phyloP scores from a whole-genome alignment of 78 protist species.

The Dictyostelium capitatum region DNA sequence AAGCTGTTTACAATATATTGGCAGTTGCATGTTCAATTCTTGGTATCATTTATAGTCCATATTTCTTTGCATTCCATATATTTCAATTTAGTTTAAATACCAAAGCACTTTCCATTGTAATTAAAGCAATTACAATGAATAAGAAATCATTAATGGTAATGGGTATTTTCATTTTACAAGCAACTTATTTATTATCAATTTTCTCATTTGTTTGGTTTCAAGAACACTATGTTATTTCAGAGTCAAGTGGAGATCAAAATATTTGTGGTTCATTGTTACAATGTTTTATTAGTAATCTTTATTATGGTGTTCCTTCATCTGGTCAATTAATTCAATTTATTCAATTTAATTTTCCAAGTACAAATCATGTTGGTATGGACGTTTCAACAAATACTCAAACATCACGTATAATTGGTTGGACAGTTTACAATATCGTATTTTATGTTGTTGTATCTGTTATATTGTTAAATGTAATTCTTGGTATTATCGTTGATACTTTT shows the following conservation, averaged over 20 bases:
- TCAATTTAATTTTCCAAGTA: not conserved
- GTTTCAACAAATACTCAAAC: not conserved
- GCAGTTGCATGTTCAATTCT: constrained; percentile 41
- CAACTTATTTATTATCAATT: constrained; percentile 54
- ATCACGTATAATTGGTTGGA: constrained; percentile 43
- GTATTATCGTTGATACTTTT: constrained; percentile 85
- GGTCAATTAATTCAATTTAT: constrained; percentile 77
- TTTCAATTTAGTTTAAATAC: constrained; percentile 58
- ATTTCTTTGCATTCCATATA: constrained; percentile 60
- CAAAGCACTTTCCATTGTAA: constrained; percentile 55
- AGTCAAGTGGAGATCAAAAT: not conserved
- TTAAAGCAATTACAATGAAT: constrained; percentile 43
- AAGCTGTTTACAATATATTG: constrained; percentile 41
- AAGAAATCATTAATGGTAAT: constrained; percentile 59
- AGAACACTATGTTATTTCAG: not conserved
- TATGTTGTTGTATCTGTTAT: constrained; percentile 43
- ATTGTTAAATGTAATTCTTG: constrained; percentile 68
- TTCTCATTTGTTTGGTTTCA: constrained; percentile 58
- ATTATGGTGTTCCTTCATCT: constrained; percentile 66
- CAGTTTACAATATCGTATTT: constrained; percentile 46
- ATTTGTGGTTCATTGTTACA: constrained; percentile 48
- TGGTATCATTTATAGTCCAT: constrained; percentile 33
- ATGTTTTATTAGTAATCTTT: constrained; percentile 56
- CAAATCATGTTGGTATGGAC: too few species aligned
- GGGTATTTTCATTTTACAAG: constrained; percentile 69